Evolutionary conservation across 73 alveolate genomes (phyloP).

Genomic region (Tetrahymena malaccensis): DNA sequence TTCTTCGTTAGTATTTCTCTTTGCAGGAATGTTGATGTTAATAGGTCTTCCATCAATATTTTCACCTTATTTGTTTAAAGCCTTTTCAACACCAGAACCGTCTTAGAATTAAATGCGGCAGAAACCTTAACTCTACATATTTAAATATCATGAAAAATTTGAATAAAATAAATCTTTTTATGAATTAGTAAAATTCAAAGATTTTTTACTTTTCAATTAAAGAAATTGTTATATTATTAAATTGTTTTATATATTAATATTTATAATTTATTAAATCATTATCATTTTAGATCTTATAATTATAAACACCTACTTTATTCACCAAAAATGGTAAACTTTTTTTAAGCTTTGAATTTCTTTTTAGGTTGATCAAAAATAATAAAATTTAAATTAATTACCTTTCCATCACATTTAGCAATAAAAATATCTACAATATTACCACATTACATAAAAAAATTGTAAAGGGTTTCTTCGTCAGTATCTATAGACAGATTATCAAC

Average conservation of each 20-base stretch:
- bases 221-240: no score
- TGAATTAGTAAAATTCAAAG: no score
- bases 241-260: no score
- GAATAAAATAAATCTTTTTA: not conserved
- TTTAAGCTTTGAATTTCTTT: no score
- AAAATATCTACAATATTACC: slow-evolving; percentile 79
- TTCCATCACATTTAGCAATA: slow-evolving; percentile 87
- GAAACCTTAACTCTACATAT: slow-evolving; percentile 25
- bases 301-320: no score
- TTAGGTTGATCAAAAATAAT: no score
- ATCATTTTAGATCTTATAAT: no score
- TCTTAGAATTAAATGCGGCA: slow-evolving; percentile 35
- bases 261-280: no score
- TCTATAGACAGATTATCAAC: slow-evolving; percentile 83
- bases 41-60: slow-evolving; percentile 38
- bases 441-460: slow-evolving; percentile 73
- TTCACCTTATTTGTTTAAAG: slow-evolving; percentile 13
- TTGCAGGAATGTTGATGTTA: no score
- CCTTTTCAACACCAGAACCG: slow-evolving; percentile 13
- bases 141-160: not conserved
- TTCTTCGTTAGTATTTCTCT: no score
- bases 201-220: no score
- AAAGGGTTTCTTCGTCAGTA: slow-evolving; percentile 62
- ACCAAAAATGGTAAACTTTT: no score
- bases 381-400: slow-evolving; percentile 31